Conservation (phyloP, 2,329 filamentous ascomycete genomes). For the Xylaria sp. region DNA sequence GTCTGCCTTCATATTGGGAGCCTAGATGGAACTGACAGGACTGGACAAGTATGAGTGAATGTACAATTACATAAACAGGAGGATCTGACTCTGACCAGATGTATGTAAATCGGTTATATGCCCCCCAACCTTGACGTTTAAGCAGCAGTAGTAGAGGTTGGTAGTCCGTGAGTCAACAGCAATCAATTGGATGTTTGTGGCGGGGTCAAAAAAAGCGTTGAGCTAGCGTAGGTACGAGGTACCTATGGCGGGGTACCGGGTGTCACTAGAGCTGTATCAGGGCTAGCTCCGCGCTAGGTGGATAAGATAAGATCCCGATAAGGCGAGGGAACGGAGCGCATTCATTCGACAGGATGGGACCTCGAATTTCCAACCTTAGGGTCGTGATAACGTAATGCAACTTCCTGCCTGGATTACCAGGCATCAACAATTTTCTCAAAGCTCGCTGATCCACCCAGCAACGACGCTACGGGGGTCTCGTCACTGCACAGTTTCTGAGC, state of each 20-base stretch:
- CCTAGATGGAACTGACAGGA: neutral
- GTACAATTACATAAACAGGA: neutral
- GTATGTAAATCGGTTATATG: neutral
- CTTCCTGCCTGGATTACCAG: conserved; percentile 16
- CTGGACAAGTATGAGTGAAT: neutral
- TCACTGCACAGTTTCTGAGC: neutral
- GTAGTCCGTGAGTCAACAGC: conserved; percentile 6
- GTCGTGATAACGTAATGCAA: neutral
- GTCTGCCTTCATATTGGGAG: conserved; percentile 50
- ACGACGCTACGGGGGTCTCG: neutral
- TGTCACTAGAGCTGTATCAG: neutral
- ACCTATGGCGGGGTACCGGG: neutral
- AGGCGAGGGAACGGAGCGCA: neutral
- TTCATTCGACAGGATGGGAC: too few species aligned
- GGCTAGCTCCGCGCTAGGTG: neutral
- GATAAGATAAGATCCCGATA: conserved; percentile 4
- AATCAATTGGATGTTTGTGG: conserved; percentile 17
- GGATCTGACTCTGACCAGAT: neutral
- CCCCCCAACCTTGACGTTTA: too few species aligned
- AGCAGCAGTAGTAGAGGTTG: too few species aligned
- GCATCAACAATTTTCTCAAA: conserved; percentile 14
- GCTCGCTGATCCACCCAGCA: conserved; percentile 10
- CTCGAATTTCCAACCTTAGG: neutral
- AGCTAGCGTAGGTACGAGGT: neutral
- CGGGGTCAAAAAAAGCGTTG: conserved; percentile 21